Conservation (phyloP, 306 rosid species). For the Gastrolobium villosum region DNA sequence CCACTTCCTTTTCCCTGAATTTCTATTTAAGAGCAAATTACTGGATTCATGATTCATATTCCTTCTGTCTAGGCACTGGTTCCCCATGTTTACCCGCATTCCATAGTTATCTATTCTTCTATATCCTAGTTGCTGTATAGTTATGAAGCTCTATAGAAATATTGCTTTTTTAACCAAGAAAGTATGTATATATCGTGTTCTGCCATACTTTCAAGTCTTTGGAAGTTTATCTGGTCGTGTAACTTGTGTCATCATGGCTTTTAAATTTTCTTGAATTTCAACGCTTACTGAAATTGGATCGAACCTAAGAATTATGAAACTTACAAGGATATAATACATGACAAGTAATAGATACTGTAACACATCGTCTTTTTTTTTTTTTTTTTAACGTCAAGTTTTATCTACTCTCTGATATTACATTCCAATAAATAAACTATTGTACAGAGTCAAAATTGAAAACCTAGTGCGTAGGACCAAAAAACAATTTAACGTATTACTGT, state of each 20-base stretch:
- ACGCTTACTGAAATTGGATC: not conserved
- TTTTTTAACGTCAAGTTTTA: not conserved
- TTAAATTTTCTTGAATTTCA: not conserved
- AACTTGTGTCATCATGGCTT: not conserved
- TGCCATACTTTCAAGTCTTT: conserved; percentile 9
- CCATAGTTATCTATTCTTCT: conserved; percentile 13
- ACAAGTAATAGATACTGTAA: not conserved
- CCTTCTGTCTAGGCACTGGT: conserved; percentile 36
- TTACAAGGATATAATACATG: not conserved
- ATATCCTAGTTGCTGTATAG: conserved; percentile 48
- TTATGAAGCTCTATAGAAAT: conserved; percentile 37
- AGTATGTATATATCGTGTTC: conserved; percentile 14
- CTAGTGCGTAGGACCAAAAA: not conserved
- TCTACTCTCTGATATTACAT: not conserved
- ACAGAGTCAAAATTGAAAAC: not conserved
- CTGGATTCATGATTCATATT: conserved; percentile 39
- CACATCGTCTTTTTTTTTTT: not conserved
- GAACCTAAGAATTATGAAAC: not conserved
- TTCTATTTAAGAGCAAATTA: conserved; percentile 37
- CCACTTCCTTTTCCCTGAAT: conserved; percentile 24
- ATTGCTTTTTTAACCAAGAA: conserved; percentile 8
- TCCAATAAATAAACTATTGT: not conserved
- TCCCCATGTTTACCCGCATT: conserved; percentile 1
- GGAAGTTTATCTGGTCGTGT: conserved; percentile 2
- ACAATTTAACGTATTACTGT: not conserved